Evolutionary conservation across 2,329 filamentous ascomycete species (phyloP).

Genomic region (Verticillium longisporum): DNA sequence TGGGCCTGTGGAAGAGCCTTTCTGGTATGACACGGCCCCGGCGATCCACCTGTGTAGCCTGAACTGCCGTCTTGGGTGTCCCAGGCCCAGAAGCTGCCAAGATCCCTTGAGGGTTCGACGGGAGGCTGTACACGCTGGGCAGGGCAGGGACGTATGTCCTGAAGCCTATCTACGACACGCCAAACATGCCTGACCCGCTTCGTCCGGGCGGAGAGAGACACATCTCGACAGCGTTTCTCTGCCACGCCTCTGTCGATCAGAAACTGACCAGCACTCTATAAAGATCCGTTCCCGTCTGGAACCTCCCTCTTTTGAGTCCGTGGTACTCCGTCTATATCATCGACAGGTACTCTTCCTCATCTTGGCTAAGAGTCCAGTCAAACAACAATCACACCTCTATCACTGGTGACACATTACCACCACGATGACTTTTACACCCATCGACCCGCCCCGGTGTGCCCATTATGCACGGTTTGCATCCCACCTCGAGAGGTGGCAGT

Average conservation of each 20-base stretch:
- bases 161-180: background rate
- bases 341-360: background rate
- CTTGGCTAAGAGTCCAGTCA: background rate
- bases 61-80: background rate
- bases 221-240: background rate
- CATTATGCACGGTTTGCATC: conserved; percentile 37
- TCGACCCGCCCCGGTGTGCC: conserved; percentile 23
- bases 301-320: background rate
- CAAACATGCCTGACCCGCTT: background rate
- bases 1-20: background rate
- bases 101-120: background rate
- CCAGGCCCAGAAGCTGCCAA: background rate
- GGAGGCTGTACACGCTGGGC: background rate
- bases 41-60: background rate
- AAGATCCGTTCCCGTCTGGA: background rate
- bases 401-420: background rate
- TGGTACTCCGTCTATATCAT: background rate
- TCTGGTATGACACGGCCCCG: background rate
- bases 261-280: background rate
- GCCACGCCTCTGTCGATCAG: background rate
- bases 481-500: conserved; percentile 31
- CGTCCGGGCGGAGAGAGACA: background rate
- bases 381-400: background rate
- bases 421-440: conserved; percentile 6
- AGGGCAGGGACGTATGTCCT: background rate